phyloP scores from a whole-genome alignment of 495 filamentous ascomycete species.

The Darksidea phi region DNA sequence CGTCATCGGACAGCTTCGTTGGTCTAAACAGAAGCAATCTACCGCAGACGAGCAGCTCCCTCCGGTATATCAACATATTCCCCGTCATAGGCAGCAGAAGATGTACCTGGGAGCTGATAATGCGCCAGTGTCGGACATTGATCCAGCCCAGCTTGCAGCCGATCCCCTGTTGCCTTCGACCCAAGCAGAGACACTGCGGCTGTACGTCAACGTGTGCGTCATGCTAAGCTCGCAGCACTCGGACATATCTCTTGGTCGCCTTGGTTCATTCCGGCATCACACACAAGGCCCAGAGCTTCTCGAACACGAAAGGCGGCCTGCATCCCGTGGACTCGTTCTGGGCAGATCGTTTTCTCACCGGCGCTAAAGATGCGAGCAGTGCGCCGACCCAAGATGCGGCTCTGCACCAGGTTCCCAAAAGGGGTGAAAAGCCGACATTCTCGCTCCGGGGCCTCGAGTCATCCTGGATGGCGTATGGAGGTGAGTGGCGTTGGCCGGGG shows the following conservation, averaged over 20 bases:
- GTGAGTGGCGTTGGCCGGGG: neutral
- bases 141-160: conserved; percentile 9
- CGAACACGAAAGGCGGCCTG: conserved; percentile 25
- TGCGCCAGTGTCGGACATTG: conserved; percentile 1
- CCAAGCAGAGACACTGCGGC: conserved; percentile 30
- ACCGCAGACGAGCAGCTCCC: no score
- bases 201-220: conserved; percentile 25
- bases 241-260: conserved; percentile 8
- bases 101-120: no score
- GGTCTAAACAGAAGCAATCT: no score
- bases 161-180: conserved; percentile 28
- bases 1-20: no score
- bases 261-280: conserved; percentile 17
- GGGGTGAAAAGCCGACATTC: neutral
- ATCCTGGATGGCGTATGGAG: conserved; percentile 20
- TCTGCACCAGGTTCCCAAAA: neutral
- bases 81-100: neutral
- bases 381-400: conserved; percentile 31
- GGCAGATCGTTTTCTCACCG: conserved; percentile 47
- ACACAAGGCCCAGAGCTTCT: conserved; percentile 29
- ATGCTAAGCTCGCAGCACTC: conserved; percentile 11
- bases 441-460: conserved; percentile 10
- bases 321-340: conserved; percentile 44
- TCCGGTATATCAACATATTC: no score
- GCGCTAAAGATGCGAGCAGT: conserved; percentile 40